phyloP scores from a whole-genome alignment of 306 rosid genomes.

The Senna tora region DNA sequence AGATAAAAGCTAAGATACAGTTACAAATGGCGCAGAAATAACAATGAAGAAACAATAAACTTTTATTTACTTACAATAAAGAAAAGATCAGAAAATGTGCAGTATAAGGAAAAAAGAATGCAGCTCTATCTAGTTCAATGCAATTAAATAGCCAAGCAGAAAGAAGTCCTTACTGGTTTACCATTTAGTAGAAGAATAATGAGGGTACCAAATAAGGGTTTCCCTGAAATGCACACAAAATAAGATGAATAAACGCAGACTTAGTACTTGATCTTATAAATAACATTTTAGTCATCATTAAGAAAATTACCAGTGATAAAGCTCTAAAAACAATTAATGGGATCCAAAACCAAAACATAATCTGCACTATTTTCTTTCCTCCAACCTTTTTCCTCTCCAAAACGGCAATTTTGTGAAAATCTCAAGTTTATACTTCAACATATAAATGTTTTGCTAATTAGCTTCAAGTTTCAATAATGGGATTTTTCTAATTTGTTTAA shows the following conservation, averaged over 20 bases:
- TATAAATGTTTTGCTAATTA: slow-evolving; percentile 13
- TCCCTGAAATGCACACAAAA: slow-evolving; percentile 60
- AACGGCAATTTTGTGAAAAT: too few relatives aligned
- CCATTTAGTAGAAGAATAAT: slow-evolving; percentile 78
- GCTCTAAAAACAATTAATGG: slow-evolving; percentile 93
- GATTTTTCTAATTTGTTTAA: slow-evolving; percentile 27
- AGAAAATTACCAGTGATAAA: slow-evolving; percentile 78
- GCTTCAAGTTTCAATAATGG: slow-evolving; percentile 20
- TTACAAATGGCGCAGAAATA: slow-evolving; percentile 10
- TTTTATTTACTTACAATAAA: too few relatives aligned
- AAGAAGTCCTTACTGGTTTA: slow-evolving; percentile 65
- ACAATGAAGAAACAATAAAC: too few relatives aligned
- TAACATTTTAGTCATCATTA: background rate
- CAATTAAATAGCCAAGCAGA: slow-evolving; percentile 32
- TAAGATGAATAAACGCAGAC: slow-evolving; percentile 10
- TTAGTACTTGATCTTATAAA: background rate
- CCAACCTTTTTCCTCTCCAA: too few relatives aligned
- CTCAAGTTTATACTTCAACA: too few relatives aligned
- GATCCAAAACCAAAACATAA: slow-evolving; percentile 98
- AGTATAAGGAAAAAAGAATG: too few relatives aligned
- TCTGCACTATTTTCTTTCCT: too few relatives aligned
- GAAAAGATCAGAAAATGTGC: too few relatives aligned
- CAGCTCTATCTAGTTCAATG: too few relatives aligned
- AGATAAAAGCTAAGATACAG: background rate
- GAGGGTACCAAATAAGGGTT: slow-evolving; percentile 93